Percentiles rank a stretch among this genome's conserved stretches.
Evolutionary conservation across 2,329 filamentous ascomycete species (phyloP).

Genomic region (Lasiodiplodia theobromae): DNA sequence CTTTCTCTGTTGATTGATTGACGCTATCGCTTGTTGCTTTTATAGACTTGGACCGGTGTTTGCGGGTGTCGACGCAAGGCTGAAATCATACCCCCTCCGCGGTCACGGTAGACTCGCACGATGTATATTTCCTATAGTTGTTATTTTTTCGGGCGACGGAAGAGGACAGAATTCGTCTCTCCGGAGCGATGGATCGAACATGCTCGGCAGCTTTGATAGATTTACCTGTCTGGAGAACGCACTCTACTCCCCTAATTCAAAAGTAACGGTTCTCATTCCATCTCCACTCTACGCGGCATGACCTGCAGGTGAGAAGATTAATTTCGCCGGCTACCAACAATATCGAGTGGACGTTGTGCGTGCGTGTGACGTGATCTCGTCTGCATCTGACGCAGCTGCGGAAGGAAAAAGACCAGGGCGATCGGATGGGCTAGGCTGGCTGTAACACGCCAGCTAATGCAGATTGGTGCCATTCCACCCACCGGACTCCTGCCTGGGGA

Average conservation of each 20-base stretch:
- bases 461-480: constrained; percentile 14
- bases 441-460: constrained; percentile 17
- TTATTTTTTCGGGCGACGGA: constrained; percentile 11
- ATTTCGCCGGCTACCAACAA: neutral
- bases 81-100: constrained; percentile 28
- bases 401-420: constrained; percentile 13
- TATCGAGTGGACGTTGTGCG: constrained; percentile 6
- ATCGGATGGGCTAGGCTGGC: constrained; percentile 14
- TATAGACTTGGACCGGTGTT: constrained; percentile 30
- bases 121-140: constrained; percentile 27
- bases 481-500: constrained; percentile 8
- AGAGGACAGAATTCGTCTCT: constrained; percentile 12
- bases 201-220: constrained; percentile 24
- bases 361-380: constrained; percentile 24
- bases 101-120: constrained; percentile 29
- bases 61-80: constrained; percentile 28
- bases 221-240: constrained; percentile 20
- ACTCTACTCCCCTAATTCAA: constrained; percentile 28
- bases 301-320: neutral
- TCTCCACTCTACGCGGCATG: too few species aligned
- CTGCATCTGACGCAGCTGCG: constrained; percentile 21
- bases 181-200: constrained; percentile 18
- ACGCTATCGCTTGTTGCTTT: constrained; percentile 23
- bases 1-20: constrained; percentile 26
- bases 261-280: constrained; percentile 13